Conservation (phyloP, 495 filamentous ascomycete species). For the Talaromyces adpressus region DNA sequence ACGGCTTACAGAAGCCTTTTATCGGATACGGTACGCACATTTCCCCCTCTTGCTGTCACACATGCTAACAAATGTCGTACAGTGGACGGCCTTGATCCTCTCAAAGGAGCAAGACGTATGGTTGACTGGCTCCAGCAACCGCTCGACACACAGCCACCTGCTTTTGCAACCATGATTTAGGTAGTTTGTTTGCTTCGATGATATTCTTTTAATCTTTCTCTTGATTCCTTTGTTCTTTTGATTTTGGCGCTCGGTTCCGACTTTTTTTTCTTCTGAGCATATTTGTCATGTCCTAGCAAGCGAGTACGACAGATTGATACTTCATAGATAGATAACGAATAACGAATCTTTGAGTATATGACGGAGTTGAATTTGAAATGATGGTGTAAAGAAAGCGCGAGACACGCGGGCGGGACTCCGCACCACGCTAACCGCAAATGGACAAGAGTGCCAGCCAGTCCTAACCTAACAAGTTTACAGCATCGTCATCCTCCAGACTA, state of each 20-base stretch:
- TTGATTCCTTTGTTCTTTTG: neutral
- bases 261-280: neutral
- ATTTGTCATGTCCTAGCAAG: neutral
- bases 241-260: neutral
- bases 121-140: constrained; percentile 2
- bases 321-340: neutral
- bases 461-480: constrained; percentile 1
- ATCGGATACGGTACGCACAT: constrained; percentile 2
- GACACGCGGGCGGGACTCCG: neutral
- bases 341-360: neutral
- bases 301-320: neutral
- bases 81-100: constrained; percentile 5
- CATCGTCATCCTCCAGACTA: neutral
- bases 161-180: neutral
- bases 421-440: neutral
- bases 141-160: constrained; percentile 3
- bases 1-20: constrained; percentile 1
- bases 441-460: neutral
- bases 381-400: neutral
- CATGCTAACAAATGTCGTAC: neutral
- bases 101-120: constrained; percentile 4
- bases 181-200: no score
- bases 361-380: neutral
- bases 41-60: neutral
- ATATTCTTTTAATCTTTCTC: neutral